Evolutionary conservation across 768 basidiomycete species (phyloP), one percentile per base, ranked within the genome.

Genomic region (Lactifluus rugatus): DNA sequence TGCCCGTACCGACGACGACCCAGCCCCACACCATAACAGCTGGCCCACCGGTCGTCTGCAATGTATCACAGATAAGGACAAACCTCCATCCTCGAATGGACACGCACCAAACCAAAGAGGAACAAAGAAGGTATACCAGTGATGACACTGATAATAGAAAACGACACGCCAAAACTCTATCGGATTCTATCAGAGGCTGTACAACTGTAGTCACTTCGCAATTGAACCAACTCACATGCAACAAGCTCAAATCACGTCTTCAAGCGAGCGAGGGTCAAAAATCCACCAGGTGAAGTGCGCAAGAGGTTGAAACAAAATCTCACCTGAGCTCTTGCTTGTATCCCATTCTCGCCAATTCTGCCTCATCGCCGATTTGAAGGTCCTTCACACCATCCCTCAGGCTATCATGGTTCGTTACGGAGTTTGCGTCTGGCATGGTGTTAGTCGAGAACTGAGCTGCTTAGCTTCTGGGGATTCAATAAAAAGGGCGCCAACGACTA

Each of bases 11-110:
- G 37, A 83, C 84, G 34, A 85, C 76, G 3, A 84, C 66, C 80
- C 81, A 87, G 17, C 84, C 83, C 83, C 84, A 86, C 0, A 84
- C 83, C 85, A 87, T 89, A 3, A 86, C 84, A 0, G 75, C 85
- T 0, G 85, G 85, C 8, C 87, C 87, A 42, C 87, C 86, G 0
- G 85, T 88, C 48, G 80, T 84, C 82, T 87, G n/a, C 13, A 19
- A 23, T 9, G 6, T 23, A 51, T 51, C 49, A 58, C 19, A 54
- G 37, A 50, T 32, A 21, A 26, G 7, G 16, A 19, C 21, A 9
- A 32, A 5, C 54, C 11, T 62, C 41, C 14, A 25, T 41, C 2
- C 14, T 25, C 3, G 14, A 49, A 19, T 19, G 25, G 7, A 37
- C 2, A 71, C 81, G 59, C 64, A 85, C 84, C 68, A 87, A 63